A percentile compares a stretch with the other conserved stretches of the same genome.
These are phyloP conservation scores for Ceratocystis alfenasii DNA, from an alignment of 2,329 filamentous ascomycete genomes.

Conservation along the genomic window DNA sequence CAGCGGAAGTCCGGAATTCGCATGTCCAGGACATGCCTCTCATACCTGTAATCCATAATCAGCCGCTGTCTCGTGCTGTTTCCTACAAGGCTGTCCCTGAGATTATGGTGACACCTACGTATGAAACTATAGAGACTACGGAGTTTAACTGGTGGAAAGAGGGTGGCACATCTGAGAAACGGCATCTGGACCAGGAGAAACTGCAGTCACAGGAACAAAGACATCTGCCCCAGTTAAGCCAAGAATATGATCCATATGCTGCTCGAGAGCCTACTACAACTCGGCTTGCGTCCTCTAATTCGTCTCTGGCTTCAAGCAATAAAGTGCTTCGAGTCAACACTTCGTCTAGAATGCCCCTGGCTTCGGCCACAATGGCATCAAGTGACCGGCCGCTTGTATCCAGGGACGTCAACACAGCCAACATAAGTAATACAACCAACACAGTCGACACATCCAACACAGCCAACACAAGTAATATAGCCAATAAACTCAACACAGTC, in stretches of 20 bases:
- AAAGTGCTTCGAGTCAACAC: slow-evolving; percentile 14
- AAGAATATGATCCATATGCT: neutral
- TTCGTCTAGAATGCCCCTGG: slow-evolving; percentile 20
- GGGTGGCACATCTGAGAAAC: slow-evolving; percentile 12
- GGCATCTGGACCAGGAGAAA: neutral
- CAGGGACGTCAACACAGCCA: no score
- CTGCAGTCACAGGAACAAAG: neutral
- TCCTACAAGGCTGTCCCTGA: neutral
- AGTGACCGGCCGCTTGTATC: slow-evolving; percentile 13
- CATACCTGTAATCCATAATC: slow-evolving; percentile 18
- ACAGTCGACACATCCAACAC: neutral
- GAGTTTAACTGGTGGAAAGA: slow-evolving; percentile 18
- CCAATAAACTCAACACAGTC: neutral
- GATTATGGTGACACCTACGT: slow-evolving; percentile 6
- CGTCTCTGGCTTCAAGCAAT: neutral
- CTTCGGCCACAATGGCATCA: slow-evolving; percentile 23
- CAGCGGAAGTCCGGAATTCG: slow-evolving; percentile 4
- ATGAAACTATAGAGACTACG: neutral
- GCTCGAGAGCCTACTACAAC: neutral
- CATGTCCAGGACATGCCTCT: slow-evolving; percentile 14
- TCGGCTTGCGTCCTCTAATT: slow-evolving; percentile 2
- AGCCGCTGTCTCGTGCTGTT: slow-evolving; percentile 18
- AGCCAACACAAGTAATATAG: neutral
- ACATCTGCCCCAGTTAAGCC: neutral
- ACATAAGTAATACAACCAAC: no score